These are phyloP conservation scores for Penicillium parvum DNA, from an alignment of 495 filamentous ascomycete genomes.

Conservation along the genomic window DNA sequence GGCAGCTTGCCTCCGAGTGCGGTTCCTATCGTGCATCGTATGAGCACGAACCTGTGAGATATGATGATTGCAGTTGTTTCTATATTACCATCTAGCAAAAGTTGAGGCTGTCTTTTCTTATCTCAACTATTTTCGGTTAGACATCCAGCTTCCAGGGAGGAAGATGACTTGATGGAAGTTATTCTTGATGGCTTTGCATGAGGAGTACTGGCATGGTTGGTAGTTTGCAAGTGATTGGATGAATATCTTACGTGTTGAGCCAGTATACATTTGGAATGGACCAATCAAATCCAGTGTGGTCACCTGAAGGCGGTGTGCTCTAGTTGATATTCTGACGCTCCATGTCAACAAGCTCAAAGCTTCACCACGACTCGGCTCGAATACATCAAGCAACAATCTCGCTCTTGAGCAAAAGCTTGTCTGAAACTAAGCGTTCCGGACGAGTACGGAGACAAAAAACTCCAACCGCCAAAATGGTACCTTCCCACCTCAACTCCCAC, in stretches of 20 bases:
- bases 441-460: background rate
- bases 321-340: too few relatives aligned
- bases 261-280: too few relatives aligned
- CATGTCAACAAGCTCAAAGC: too few relatives aligned
- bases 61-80: conserved; percentile 1
- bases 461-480: conserved; percentile 20
- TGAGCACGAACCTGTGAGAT: conserved; percentile 43
- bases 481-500: background rate
- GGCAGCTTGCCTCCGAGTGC: conserved; percentile 83
- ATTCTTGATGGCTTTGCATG: too few relatives aligned
- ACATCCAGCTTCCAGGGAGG: too few relatives aligned
- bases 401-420: background rate
- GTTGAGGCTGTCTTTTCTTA: background rate
- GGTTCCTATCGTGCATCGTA: conserved; percentile 54
- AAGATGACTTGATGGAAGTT: too few relatives aligned
- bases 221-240: too few relatives aligned
- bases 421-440: too few relatives aligned
- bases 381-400: background rate
- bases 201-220: too few relatives aligned
- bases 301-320: too few relatives aligned
- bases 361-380: background rate
- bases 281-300: too few relatives aligned
- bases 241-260: too few relatives aligned
- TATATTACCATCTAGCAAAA: conserved; percentile 3
- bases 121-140: background rate